Base-by-base conservation (phyloP, 2,329 filamentous ascomycete species). In the Botrytis medusae region DNA sequence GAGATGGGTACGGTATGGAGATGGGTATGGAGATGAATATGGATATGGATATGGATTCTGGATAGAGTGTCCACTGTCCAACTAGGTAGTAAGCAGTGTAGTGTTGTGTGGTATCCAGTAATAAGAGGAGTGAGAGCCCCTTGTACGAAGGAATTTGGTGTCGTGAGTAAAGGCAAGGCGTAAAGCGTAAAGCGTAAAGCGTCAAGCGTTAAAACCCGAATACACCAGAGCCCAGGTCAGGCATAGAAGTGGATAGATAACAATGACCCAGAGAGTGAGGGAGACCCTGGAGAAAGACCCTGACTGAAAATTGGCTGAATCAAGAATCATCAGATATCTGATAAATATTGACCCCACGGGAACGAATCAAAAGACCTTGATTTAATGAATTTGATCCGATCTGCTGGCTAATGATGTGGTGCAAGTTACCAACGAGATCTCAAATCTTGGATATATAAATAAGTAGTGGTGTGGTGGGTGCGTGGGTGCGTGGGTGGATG, bases 341-440 rank as follows among this genome's bases (percentile, higher is more conserved):
- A 54, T 40, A 20, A 9, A 34, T 22, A 8, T 32, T n/a, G 20
- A 12, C 32, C 14, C 22, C 64, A 40, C 64, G 25, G 16, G 64
- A 40, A 54, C 64, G 64, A 54, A 67, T 54, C 64, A 67, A 67
- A 29, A 20, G 64, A 54, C 64, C 25, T 54, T 1, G 34, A 51
- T 6, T 10, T n/a, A 6, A 51, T 51, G 2, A 51, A 51, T 51
- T 6, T 2, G 1, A 65, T 34, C 40, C 2, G 14, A 34, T 16
- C 62, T 48, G 42, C 29, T 34, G 42, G 29, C 14, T 32, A 4
- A 40, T 34, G 4, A 32, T 25, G 44, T 37, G 20, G 44, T 65
- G 63, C 29, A 25, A 22, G 62, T 65, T 48, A 65, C 29, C 62
- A 34, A 34, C 14, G 42, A 65, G 62, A 65, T 48, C 62, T 65